phyloP scores from a whole-genome alignment of 805 yeast genomes.

The Brettanomyces anomalus region DNA sequence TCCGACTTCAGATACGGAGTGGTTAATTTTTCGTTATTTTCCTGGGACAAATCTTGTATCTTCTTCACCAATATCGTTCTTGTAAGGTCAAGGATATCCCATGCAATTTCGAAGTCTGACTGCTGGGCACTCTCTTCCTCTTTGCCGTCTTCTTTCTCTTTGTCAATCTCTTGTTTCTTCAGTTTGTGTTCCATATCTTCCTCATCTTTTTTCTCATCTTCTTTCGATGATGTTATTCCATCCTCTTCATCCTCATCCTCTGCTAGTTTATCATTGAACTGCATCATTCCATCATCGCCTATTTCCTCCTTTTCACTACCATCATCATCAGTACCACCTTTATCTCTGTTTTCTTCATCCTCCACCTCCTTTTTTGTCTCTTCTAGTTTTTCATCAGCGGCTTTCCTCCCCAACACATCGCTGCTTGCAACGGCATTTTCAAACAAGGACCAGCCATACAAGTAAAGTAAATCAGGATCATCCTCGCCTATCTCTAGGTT shows the following conservation, averaged over 20 bases:
- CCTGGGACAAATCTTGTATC: conserved; percentile 5
- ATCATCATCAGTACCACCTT: not conserved
- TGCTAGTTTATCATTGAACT: conserved; percentile 30
- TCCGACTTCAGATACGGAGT: conserved; percentile 15
- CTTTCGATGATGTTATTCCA: conserved; percentile 19
- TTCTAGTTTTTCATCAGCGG: conserved; percentile 7
- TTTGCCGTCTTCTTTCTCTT: conserved; percentile 14
- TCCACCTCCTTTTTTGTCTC: conserved; percentile 3
- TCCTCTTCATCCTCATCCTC: conserved; percentile 27
- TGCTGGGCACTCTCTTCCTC: conserved; percentile 25
- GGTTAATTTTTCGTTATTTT: not conserved
- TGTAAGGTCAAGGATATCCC: conserved; percentile 79
- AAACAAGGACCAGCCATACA: conserved; percentile 76
- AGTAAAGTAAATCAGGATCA: conserved; percentile 58
- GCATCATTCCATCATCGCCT: conserved; percentile 17
- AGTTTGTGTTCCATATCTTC: conserved; percentile 24
- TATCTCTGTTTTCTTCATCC: conserved; percentile 4
- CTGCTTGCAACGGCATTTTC: conserved; percentile 67
- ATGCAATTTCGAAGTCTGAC: conserved; percentile 76
- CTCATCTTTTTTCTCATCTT: conserved; percentile 24
- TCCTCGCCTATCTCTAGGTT: conserved; percentile 51
- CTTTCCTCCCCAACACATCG: conserved; percentile 59
- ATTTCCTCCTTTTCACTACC: conserved; percentile 7
- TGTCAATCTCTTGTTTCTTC: conserved; percentile 17
- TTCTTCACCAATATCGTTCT: conserved; percentile 51